A percentile compares a stretch with the other conserved stretches of the same genome.
These are phyloP conservation scores for Codiaeum variegatum DNA, from an alignment of 441 rosid genomes.

Conservation along the genomic window DNA sequence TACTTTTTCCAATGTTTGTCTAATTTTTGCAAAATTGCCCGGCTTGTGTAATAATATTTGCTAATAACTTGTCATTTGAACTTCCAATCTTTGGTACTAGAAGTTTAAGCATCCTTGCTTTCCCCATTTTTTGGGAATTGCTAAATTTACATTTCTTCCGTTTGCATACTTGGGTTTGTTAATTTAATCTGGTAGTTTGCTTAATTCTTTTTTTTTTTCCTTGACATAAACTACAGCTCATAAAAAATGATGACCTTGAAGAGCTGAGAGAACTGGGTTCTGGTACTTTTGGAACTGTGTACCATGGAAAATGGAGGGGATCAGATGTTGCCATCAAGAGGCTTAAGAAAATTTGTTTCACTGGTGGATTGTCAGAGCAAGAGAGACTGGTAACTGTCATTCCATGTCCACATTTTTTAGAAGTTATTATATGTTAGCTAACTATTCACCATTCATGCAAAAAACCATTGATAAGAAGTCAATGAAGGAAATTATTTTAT, in stretches of 20 bases:
- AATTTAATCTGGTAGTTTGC: not conserved
- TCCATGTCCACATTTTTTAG: not conserved
- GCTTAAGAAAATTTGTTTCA: slow-evolving; percentile 84
- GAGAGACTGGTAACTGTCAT: slow-evolving; percentile 60
- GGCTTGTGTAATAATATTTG: not conserved
- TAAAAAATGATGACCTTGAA: slow-evolving; percentile 89
- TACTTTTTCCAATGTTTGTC: not conserved
- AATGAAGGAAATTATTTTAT: not conserved
- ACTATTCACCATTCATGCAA: not conserved
- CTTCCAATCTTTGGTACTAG: not conserved
- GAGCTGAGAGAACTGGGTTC: slow-evolving; percentile 93
- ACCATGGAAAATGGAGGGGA: slow-evolving; percentile 99
- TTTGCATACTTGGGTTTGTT: not conserved
- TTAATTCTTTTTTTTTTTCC: not conserved
- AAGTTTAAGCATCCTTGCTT: not conserved
- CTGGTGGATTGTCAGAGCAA: slow-evolving; percentile 84
- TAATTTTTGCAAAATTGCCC: not conserved
- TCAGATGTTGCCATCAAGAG: slow-evolving; percentile 93
- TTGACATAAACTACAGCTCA: slow-evolving; percentile 39
- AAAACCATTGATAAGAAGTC: not conserved
- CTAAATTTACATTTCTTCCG: not conserved
- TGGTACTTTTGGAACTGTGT: slow-evolving; percentile 93
- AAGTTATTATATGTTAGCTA: not conserved
- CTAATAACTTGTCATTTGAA: not conserved
- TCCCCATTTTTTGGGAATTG: not conserved